Evolutionary conservation across 345 rosid genomes (phyloP).

Genomic region (Aethionema arabicum): DNA sequence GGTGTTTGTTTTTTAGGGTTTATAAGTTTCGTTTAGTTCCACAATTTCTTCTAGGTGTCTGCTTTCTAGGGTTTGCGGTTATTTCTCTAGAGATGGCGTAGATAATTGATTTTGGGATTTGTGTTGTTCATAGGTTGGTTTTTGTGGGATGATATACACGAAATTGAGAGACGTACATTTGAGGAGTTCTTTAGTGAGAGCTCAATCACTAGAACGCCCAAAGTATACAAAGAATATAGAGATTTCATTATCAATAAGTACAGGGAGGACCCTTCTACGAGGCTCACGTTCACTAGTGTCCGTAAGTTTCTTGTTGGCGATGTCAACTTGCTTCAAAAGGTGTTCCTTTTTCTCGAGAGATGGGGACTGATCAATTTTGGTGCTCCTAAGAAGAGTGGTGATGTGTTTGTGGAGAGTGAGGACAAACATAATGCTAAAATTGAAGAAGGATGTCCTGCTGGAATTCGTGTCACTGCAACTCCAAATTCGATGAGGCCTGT

Average conservation of each 20-base stretch:
- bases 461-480: constrained; percentile 68
- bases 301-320: constrained; percentile 83
- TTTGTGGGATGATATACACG: constrained; percentile 90
- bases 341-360: constrained; percentile 60
- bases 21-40: background rate
- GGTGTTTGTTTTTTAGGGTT: background rate
- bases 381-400: constrained; percentile 20
- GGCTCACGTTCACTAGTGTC: constrained; percentile 73
- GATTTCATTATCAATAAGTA: constrained; percentile 89
- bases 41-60: background rate
- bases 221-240: constrained; percentile 86
- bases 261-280: constrained; percentile 70
- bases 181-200: constrained; percentile 79
- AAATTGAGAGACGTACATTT: constrained; percentile 66
- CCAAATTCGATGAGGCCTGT: constrained; percentile 70
- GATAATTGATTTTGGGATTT: constrained; percentile 14
- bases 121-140: constrained; percentile 67
- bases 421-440: constrained; percentile 38
- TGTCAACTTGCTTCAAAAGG: constrained; percentile 72
- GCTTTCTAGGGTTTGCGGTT: constrained; percentile 9
- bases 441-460: constrained; percentile 70
- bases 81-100: constrained; percentile 5
- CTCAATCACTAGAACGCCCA: constrained; percentile 85
- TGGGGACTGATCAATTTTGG: constrained; percentile 84
- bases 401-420: constrained; percentile 33